Percentiles rank a stretch among this genome's conserved stretches.
phyloP scores from a whole-genome alignment of 2,329 filamentous ascomycete genomes.

The Thielaviopsis ethacetica region DNA sequence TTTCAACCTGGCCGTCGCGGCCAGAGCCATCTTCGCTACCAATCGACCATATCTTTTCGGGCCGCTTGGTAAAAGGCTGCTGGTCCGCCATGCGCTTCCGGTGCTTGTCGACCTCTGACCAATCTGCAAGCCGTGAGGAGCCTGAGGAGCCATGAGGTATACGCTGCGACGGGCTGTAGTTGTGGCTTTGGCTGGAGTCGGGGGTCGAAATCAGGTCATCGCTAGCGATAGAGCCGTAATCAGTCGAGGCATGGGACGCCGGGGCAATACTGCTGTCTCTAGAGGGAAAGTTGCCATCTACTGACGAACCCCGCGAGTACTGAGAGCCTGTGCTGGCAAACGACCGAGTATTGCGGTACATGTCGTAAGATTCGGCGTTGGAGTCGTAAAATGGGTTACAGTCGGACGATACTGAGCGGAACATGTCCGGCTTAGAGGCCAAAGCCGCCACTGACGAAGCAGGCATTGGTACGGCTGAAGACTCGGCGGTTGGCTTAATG shows the following conservation, averaged over 20 bases:
- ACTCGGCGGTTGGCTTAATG: constrained; percentile 2
- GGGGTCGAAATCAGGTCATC: background rate
- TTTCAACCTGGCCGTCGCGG: constrained; percentile 42
- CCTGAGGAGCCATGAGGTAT: background rate
- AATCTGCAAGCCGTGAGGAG: background rate
- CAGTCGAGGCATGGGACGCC: background rate
- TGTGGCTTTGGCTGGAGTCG: background rate
- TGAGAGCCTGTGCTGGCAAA: background rate
- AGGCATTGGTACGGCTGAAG: constrained; percentile 9
- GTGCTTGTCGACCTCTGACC: background rate
- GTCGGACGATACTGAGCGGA: constrained; percentile 19
- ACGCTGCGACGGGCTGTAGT: background rate
- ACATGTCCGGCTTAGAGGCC: constrained; percentile 19
- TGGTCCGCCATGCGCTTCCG: constrained; percentile 1
- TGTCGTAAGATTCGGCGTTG: constrained; percentile 15
- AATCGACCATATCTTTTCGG: constrained; percentile 50
- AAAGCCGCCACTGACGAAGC: constrained; percentile 7
- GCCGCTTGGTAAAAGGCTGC: constrained; percentile 18
- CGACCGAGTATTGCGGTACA: constrained; percentile 3
- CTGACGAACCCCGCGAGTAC: constrained; percentile 2
- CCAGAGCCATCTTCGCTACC: constrained; percentile 27
- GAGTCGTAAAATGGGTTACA: constrained; percentile 23
- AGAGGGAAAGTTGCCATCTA: constrained; percentile 2
- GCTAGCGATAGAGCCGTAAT: constrained; percentile 1
- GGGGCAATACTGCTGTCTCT: constrained; percentile 7